Evolutionary conservation across 148 eudicot genomes (phyloP).

Genomic region (Fagopyrum tataricum): DNA sequence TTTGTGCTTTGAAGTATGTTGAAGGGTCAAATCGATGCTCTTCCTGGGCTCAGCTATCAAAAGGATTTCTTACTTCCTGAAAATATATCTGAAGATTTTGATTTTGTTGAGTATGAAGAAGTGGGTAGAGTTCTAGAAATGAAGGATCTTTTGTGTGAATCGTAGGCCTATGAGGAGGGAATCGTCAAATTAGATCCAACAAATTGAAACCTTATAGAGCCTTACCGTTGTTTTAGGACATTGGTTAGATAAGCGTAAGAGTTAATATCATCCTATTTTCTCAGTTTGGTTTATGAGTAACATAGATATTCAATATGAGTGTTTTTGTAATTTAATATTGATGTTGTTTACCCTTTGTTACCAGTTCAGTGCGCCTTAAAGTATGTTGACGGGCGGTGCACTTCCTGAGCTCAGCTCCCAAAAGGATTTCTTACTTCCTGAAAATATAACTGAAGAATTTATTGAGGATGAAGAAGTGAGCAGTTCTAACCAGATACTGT

Average conservation of each 20-base stretch:
- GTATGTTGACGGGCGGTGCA: slow-evolving; percentile 63
- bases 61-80: slow-evolving; percentile 47
- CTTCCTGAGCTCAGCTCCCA: slow-evolving; percentile 38
- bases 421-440: slow-evolving; percentile 45
- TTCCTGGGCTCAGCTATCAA: slow-evolving; percentile 36
- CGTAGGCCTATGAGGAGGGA: background rate
- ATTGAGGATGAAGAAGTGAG: slow-evolving; percentile 49
- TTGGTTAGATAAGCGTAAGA: background rate
- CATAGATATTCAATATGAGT: background rate
- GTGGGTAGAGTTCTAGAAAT: slow-evolving; percentile 15
- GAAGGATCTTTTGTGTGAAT: background rate
- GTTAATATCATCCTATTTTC: background rate
- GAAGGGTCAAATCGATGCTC: slow-evolving; percentile 35
- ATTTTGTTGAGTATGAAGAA: slow-evolving; percentile 45
- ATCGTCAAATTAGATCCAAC: background rate
- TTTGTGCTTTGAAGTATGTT: slow-evolving; percentile 36
- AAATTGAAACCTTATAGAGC: background rate
- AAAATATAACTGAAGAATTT: slow-evolving; percentile 31
- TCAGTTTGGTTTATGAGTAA: background rate
- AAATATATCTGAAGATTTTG: slow-evolving; percentile 27
- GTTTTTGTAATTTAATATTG: background rate
- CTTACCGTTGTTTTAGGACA: background rate
- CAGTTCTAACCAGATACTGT: slow-evolving; percentile 37
- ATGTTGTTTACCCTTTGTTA: background rate
- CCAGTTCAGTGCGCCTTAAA: slow-evolving; percentile 12